phyloP scores from a whole-genome alignment of 2,329 filamentous ascomycete species.

The Arthrobotrys megalospora region DNA sequence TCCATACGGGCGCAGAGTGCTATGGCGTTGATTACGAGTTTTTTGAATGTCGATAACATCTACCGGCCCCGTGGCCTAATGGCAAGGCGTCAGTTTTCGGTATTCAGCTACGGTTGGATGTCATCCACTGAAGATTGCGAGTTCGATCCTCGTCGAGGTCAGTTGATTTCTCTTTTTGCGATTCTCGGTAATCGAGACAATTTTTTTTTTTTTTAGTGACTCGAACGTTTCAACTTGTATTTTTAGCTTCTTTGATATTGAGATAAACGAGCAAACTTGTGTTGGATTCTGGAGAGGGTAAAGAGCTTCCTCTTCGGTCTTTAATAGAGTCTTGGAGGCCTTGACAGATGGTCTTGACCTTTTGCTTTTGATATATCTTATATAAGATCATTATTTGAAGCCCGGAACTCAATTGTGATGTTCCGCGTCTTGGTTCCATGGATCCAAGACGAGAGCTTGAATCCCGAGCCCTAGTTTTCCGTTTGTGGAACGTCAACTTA shows the following conservation, averaged over 20 bases:
- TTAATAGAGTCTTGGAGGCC: constrained; percentile 1
- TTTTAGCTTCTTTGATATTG: constrained; percentile 3
- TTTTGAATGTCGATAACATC: not conserved
- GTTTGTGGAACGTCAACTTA: not conserved
- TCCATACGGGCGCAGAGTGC: not conserved
- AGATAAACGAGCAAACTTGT: constrained; percentile 36
- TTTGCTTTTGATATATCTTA: too few species aligned
- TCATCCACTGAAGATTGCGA: constrained; percentile 61
- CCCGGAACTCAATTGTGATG: not conserved
- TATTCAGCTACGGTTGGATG: constrained; percentile 42
- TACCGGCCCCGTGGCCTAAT: constrained; percentile 60
- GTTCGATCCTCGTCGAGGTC: constrained; percentile 61
- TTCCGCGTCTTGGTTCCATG: not conserved
- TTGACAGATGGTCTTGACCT: not conserved
- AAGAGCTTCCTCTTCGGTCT: not conserved
- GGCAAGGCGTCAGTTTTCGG: constrained; percentile 62
- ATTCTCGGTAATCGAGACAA: not conserved
- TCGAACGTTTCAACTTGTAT: not conserved
- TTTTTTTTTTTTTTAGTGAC: constrained; percentile 23
- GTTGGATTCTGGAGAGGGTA: constrained; percentile 13
- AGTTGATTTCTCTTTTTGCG: constrained; percentile 43
- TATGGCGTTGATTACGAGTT: constrained; percentile 12
- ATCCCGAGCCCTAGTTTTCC: not conserved
- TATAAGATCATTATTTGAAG: not conserved
- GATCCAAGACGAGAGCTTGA: not conserved